These are phyloP conservation scores for Pilatotrama ljubarskyi DNA, from an alignment of 768 basidiomycete genomes.

Conservation along the genomic window DNA sequence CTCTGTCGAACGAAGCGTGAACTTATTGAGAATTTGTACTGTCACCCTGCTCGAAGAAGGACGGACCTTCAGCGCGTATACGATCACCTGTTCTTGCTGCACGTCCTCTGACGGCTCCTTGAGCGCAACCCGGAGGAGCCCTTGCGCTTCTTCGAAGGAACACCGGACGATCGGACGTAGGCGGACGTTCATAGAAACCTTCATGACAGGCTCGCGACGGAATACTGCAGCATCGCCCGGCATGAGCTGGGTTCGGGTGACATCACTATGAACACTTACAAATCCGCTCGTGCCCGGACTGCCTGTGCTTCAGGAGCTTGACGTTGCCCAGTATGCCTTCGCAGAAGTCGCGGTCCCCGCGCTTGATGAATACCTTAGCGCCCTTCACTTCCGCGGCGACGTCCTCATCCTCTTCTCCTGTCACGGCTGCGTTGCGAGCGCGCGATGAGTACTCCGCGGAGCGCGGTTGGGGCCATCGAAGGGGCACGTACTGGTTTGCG, in stretches of 20 bases:
- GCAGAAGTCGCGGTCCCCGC: slow-evolving; percentile 54
- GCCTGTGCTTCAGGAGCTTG: slow-evolving; percentile 53
- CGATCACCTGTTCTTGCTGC: slow-evolving; percentile 45
- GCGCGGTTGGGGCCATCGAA: too few species aligned
- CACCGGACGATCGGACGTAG: slow-evolving; percentile 57
- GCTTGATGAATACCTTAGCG: slow-evolving; percentile 59
- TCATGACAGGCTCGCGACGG: slow-evolving; percentile 68
- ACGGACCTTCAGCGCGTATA: slow-evolving; percentile 66
- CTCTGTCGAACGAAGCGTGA: slow-evolving; percentile 14
- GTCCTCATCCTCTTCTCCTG: slow-evolving; percentile 68
- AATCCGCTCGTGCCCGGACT: slow-evolving; percentile 45
- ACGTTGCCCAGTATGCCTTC: slow-evolving; percentile 61
- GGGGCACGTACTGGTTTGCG: slow-evolving; percentile 14
- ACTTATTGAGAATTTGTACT: slow-evolving; percentile 9
- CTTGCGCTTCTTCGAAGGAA: slow-evolving; percentile 56
- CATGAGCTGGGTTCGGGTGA: background rate
- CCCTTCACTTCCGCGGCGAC: slow-evolving; percentile 58
- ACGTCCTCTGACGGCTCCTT: slow-evolving; percentile 45
- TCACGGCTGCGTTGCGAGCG: slow-evolving; percentile 38
- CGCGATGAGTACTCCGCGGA: background rate
- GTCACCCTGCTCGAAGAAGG: background rate
- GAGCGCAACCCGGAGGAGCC: slow-evolving; percentile 53
- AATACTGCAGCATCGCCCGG: slow-evolving; percentile 47
- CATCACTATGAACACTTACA: slow-evolving; percentile 38
- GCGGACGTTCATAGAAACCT: slow-evolving; percentile 68